Base-by-base conservation (phyloP, 208 protist genomes). In the Wallacemonas sp. region DNA sequence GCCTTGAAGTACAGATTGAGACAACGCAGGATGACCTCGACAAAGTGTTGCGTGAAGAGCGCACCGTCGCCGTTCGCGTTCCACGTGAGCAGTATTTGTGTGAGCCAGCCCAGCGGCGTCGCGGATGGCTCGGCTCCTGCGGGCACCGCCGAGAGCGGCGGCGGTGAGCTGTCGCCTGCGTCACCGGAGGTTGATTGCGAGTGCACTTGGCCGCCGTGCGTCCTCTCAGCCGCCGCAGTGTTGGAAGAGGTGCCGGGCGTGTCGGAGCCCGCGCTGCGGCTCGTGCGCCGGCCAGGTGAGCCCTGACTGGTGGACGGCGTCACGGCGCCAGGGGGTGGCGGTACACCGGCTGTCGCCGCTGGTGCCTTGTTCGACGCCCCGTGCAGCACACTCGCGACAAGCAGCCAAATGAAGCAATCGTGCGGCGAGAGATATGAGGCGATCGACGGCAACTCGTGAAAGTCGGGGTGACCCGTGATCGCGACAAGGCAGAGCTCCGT, bases 331-430 rank as follows among this genome's bases (percentile, higher is more conserved):
- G 17, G 9, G n/a, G 17, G 19, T 41, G 17, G 9, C 5, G 17
- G 19, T 41, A 41, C 36, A 6, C 36, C 36, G 14, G 36, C 36
- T 41, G 36, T 41, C 36, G 36, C 14, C 6, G 9, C 36, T 14
- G 36, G 9, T 17, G 36, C 9, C 36, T 17, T 14, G 36, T 6
- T 41, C 36, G 36, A 12, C 41, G 49, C 54, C 23, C 54, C 66
- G 68, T 73, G 65, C 9, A 75, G n/a, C n/a, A 64, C 26, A 6
- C 67, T 66, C 3, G 39, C 33, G 9, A 85, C 49, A 30, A 81
- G 58, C 34, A 85, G 52, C 83, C 76, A 85, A 12, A 83, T 62
- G 71, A 80, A 83, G 27, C 64, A 52, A 29, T 80, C 72, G 52
- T 78, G 30, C 21, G 57, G 24, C 17, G 66, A 72, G 30, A 85